These are phyloP conservation scores for Fusarium irregulare DNA, from an alignment of 2,329 filamentous ascomycete species.

Conservation along the genomic window DNA sequence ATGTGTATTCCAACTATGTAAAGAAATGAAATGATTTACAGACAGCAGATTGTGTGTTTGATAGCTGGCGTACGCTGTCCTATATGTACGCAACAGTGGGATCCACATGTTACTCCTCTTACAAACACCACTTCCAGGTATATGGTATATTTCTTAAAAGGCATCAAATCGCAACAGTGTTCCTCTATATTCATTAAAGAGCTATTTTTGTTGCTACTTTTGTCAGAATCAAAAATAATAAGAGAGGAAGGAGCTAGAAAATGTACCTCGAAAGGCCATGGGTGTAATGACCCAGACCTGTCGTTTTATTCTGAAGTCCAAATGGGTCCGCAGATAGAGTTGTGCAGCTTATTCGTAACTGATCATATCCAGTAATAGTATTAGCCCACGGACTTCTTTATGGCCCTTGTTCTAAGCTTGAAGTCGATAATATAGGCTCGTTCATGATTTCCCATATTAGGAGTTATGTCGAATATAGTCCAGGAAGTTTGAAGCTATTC, in stretches of 20 bases:
- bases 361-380: too few relatives aligned
- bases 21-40: too few relatives aligned
- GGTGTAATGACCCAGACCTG: neutral
- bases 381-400: too few relatives aligned
- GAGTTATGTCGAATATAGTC: too few relatives aligned
- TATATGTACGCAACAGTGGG: neutral
- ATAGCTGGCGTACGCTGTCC: neutral
- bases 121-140: neutral
- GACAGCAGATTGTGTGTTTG: neutral
- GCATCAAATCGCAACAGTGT: neutral
- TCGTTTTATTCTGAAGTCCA: neutral
- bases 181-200: accelerated
- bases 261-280: too few relatives aligned
- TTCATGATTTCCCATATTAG: too few relatives aligned
- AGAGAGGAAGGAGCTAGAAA: too few relatives aligned
- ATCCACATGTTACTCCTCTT: neutral
- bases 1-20: too few relatives aligned
- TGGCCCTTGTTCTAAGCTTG: too few relatives aligned
- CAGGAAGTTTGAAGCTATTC: neutral
- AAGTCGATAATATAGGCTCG: too few relatives aligned
- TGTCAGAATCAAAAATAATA: too few relatives aligned
- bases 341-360: too few relatives aligned
- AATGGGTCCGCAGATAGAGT: accelerated
- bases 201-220: accelerated
- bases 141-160: accelerated